Evolutionary conservation across 2,329 filamentous ascomycete species (phyloP).

Genomic region (Botryosphaeria dothidea): DNA sequence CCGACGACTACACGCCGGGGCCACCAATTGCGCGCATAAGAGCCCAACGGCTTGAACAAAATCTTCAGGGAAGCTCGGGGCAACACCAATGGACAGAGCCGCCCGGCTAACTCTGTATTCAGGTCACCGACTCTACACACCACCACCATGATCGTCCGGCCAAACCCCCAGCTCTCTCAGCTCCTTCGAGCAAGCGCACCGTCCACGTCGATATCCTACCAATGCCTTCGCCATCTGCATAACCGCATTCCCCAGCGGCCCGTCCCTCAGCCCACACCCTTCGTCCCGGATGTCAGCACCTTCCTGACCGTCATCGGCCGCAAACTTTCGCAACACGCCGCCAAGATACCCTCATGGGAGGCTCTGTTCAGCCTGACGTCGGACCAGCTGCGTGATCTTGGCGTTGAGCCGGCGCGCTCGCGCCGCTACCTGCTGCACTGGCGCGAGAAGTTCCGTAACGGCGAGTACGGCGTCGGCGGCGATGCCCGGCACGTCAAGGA

Average conservation of each 20-base stretch:
- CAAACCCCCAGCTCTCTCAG: slow-evolving; percentile 6
- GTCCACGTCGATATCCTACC: neutral
- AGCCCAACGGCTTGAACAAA: neutral
- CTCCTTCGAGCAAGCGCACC: slow-evolving; percentile 12
- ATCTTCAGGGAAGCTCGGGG: neutral
- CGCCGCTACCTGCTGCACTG: slow-evolving; percentile 84
- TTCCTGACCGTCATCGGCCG: slow-evolving; percentile 93
- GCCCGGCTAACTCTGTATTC: neutral
- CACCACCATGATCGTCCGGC: slow-evolving; percentile 38
- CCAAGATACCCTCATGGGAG: slow-evolving; percentile 90
- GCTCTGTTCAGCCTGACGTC: slow-evolving; percentile 82
- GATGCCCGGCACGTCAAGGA: slow-evolving; percentile 74
- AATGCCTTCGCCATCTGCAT: slow-evolving; percentile 38
- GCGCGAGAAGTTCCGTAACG: slow-evolving; percentile 80
- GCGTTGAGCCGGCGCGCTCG: slow-evolving; percentile 80
- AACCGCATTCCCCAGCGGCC: slow-evolving; percentile 41
- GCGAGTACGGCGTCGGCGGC: slow-evolving; percentile 77
- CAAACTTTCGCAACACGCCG: slow-evolving; percentile 74
- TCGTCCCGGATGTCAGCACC: slow-evolving; percentile 80
- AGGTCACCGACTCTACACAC: neutral
- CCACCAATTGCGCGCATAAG: neutral
- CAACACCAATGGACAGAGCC: neutral
- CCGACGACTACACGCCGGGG: neutral
- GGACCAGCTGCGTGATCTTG: slow-evolving; percentile 75
- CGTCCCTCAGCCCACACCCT: slow-evolving; percentile 75